Percentiles rank a stretch among this genome's conserved stretches.
Evolutionary conservation across 148 eudicot species (phyloP).

Genomic region (Limonium bicolor): DNA sequence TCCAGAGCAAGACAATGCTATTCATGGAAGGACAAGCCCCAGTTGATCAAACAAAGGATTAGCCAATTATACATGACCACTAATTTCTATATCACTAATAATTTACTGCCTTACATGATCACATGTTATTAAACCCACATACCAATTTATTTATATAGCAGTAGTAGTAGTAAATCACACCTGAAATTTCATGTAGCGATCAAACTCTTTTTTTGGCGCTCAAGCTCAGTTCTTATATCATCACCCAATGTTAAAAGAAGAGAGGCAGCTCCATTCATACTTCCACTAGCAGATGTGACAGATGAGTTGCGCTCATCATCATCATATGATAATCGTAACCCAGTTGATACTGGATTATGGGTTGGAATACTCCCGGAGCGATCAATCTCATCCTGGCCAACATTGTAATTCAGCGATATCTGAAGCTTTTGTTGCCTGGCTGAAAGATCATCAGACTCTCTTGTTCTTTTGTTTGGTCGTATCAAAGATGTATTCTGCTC

Average conservation of each 20-base stretch:
- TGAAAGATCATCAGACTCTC: conserved; percentile 41
- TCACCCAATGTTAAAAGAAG: conserved; percentile 43
- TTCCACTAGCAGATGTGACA: conserved; percentile 78
- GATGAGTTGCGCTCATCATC: conserved; percentile 93
- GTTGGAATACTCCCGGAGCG: conserved; percentile 40
- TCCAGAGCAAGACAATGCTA: too few species aligned
- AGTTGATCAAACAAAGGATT: too few species aligned
- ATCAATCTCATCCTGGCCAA: conserved; percentile 42
- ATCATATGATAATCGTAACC: conserved; percentile 79
- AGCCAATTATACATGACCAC: too few species aligned
- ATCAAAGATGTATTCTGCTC: conserved; percentile 35
- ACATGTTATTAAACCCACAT: too few species aligned
- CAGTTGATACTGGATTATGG: conserved; percentile 77
- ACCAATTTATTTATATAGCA: too few species aligned
- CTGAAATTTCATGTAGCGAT: conserved; percentile 67
- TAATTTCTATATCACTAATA: too few species aligned
- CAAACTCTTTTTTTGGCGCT: conserved; percentile 69
- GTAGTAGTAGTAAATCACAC: conserved; percentile 13
- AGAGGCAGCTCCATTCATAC: conserved; percentile 50
- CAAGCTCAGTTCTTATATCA: conserved; percentile 52
- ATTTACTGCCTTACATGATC: too few species aligned
- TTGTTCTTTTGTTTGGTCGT: conserved; percentile 41
- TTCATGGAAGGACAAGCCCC: too few species aligned
- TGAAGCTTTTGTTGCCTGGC: conserved; percentile 72
- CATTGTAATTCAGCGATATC: conserved; percentile 44